Evolutionary conservation across 108 stramenopile genomes (phyloP), one percentile per base, ranked within the genome.

Genomic region (Cyclotella kingstonii): DNA sequence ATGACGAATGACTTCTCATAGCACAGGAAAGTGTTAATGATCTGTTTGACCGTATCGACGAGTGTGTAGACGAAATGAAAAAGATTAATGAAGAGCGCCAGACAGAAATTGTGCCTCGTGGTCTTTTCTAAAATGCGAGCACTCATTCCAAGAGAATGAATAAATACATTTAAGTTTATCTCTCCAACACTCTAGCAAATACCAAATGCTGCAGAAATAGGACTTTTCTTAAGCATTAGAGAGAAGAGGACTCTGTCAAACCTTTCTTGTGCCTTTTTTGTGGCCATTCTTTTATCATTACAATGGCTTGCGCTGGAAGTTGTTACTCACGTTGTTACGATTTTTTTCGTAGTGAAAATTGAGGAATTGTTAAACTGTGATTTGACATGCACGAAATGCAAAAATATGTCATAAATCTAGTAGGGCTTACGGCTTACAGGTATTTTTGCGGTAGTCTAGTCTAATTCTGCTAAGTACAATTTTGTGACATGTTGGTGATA

Each of bases 201-300:
- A 8, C 84, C 92, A 41, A 93, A 58, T 17, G 65, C 54, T 17
- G 54, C 56, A 22, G 65, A 47, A 22, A 86, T 76, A 2, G 90
- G 89, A 60, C 85, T 48, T 17, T 66, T 44, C 34, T 76, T 66
- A 6, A 96, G 61, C 57, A 75, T 92, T 2, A 96, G 63, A 2
- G 91, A 82, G 43, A 96, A 59, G 63, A 92, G 94, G 34, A 94
- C 85, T 3, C 76, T 52, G 59, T 94, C 92, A 59, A 84, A 84
- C 4, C 86, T 58, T 30, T 96, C 95, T 60, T 90, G 89, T 0
- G 95, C 92, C 48, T 86, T 85, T 49, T 92, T 90, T 31, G 90
- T 81, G 5, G 77, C 86, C 68, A 82, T 81, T 62, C 84, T 81
- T 66, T 83, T 90, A 19, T 94, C 95, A 54, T 96, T 96, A 66